Conservation (phyloP, 176 grass and related monocot species). For the Cenchrus fungigraminus region DNA sequence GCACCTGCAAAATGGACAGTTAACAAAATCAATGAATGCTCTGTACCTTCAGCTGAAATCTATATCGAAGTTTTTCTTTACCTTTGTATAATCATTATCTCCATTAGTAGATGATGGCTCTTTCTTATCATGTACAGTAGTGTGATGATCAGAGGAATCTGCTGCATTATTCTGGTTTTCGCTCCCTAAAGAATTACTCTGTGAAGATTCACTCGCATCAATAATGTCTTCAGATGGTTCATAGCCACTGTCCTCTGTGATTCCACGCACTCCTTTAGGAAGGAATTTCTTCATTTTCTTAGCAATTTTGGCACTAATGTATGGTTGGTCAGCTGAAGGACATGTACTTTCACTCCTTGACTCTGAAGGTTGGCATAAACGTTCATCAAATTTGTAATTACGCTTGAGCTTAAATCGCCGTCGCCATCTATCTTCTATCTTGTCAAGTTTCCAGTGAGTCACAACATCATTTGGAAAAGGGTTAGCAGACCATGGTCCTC, state of each 20-base stretch:
- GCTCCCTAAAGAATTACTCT: conserved; percentile 48
- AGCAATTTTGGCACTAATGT: conserved; percentile 55
- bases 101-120: conserved; percentile 33
- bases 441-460: conserved; percentile 92
- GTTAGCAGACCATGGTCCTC: conserved; percentile 91
- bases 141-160: conserved; percentile 56
- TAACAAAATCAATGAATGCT: conserved; percentile 16
- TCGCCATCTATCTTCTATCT: conserved; percentile 94
- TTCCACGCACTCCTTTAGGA: conserved; percentile 79
- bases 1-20: conserved; percentile 55
- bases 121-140: conserved; percentile 65
- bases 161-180: conserved; percentile 44
- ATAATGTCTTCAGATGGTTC: conserved; percentile 63
- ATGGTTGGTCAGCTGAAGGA: conserved; percentile 44
- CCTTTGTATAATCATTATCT: conserved; percentile 43
- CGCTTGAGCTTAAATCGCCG: conserved; percentile 87
- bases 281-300: conserved; percentile 89
- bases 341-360: conserved; percentile 42
- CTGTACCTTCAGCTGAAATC: conserved; percentile 3
- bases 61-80: conserved; percentile 38
- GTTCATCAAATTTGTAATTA: conserved; percentile 95
- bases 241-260: conserved; percentile 68
- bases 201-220: conserved; percentile 46
- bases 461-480: conserved; percentile 84
- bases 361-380: conserved; percentile 73